Evolutionary conservation across 2,329 filamentous ascomycete species (phyloP).

Genomic region (Monilinia aucupariae): DNA sequence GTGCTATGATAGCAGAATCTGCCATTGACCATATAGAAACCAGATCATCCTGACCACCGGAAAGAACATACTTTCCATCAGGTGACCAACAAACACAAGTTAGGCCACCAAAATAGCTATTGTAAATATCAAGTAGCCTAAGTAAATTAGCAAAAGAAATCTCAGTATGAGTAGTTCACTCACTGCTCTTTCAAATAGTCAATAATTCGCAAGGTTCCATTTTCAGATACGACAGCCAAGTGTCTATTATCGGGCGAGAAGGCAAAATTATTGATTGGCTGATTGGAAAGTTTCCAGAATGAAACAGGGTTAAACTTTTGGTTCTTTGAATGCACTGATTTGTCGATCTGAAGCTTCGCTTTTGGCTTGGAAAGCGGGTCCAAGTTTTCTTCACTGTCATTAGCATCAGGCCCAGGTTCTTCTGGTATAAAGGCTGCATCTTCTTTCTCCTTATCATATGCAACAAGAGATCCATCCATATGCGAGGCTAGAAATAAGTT

Average conservation of each 20-base stretch:
- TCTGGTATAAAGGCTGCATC: constrained; percentile 75
- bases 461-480: constrained; percentile 82
- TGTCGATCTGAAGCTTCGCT: constrained; percentile 64
- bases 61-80: constrained; percentile 91
- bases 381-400: constrained; percentile 32
- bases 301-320: constrained; percentile 91
- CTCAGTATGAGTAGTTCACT: constrained; percentile 33
- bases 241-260: constrained; percentile 88
- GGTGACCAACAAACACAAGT: constrained; percentile 96
- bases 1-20: constrained; percentile 77
- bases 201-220: constrained; percentile 82
- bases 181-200: constrained; percentile 89
- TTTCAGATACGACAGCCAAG: constrained; percentile 84
- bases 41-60: constrained; percentile 91
- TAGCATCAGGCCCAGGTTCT: constrained; percentile 41
- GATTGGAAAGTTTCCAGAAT: constrained; percentile 87
- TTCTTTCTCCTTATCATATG: constrained; percentile 97
- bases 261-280: constrained; percentile 82
- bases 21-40: constrained; percentile 92
- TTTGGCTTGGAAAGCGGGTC: constrained; percentile 29
- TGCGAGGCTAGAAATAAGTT: constrained; percentile 88
- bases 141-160: constrained; percentile 18
- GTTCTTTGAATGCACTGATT: constrained; percentile 89
- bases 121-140: constrained; percentile 80
- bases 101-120: constrained; percentile 88